Conservation (phyloP, 1,139 yeast species). For the Candida buenavistaensis region DNA sequence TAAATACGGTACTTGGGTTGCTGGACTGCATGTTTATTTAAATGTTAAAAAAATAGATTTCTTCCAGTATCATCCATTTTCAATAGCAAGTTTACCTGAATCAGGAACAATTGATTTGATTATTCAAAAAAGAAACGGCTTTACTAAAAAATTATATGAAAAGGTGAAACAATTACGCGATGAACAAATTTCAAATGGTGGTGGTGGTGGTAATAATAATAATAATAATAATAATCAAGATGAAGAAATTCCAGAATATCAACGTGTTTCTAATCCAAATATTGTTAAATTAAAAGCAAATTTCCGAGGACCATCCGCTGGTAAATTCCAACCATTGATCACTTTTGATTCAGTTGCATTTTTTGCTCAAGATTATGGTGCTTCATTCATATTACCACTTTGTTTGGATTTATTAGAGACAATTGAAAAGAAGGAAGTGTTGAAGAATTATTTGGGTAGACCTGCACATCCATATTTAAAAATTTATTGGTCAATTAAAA, state of each 20-base stretch:
- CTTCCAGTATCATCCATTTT: constrained; percentile 50
- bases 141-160: constrained; percentile 38
- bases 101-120: constrained; percentile 40
- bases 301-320: constrained; percentile 49
- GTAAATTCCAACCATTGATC: constrained; percentile 38
- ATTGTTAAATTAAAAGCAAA: constrained; percentile 28
- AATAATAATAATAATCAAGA: no score
- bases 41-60: constrained; percentile 37
- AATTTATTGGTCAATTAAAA: constrained; percentile 37
- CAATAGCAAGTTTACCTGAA: constrained; percentile 40
- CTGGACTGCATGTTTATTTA: constrained; percentile 49
- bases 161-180: constrained; percentile 14
- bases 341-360: constrained; percentile 43
- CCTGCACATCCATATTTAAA: constrained; percentile 28
- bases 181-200: constrained; percentile 16
- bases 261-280: constrained; percentile 11
- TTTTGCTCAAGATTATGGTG: constrained; percentile 48
- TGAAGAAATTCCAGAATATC: constrained; percentile 11
- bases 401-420: constrained; percentile 38
- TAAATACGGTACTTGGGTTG: constrained; percentile 42
- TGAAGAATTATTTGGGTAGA: constrained; percentile 33
- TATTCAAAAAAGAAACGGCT: constrained; percentile 43
- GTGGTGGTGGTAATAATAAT: no score
- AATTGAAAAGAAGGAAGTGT: constrained; percentile 23
- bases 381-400: constrained; percentile 46